Conservation (phyloP, 2,329 filamentous ascomycete genomes). For the Coniochaeta ligniaria region DNA sequence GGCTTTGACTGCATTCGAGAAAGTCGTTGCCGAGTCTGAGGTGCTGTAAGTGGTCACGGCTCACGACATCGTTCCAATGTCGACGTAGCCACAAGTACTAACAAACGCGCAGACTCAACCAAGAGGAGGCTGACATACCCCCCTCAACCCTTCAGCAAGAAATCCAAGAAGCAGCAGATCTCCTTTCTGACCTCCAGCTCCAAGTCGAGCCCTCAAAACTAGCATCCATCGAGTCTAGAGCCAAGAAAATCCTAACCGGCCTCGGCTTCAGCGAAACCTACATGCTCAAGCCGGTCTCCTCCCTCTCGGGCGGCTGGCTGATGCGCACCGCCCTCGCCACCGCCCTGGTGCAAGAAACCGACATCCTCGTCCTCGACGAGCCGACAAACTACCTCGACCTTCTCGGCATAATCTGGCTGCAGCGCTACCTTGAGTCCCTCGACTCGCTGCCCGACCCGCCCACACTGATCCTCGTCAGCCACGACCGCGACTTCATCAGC, state of each 20-base stretch:
- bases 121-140: conserved; percentile 50
- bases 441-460: conserved; percentile 36
- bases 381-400: conserved; percentile 84
- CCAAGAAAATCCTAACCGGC: conserved; percentile 58
- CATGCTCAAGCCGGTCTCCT: conserved; percentile 52
- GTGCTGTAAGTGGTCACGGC: conserved; percentile 31
- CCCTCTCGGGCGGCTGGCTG: conserved; percentile 71
- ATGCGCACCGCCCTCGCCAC: conserved; percentile 62
- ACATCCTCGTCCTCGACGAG: conserved; percentile 77
- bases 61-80: not conserved
- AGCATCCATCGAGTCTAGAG: conserved; percentile 56
- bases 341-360: conserved; percentile 63
- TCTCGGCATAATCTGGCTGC: conserved; percentile 77
- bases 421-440: conserved; percentile 59
- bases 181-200: conserved; percentile 62
- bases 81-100: not conserved
- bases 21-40: conserved; percentile 52
- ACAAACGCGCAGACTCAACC: conserved; percentile 29
- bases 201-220: conserved; percentile 60
- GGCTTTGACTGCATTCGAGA: conserved; percentile 61
- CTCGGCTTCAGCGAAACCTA: conserved; percentile 62
- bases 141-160: conserved; percentile 52
- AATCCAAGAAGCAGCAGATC: conserved; percentile 61
- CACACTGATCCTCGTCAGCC: conserved; percentile 73
- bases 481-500: conserved; percentile 70